Conservation (phyloP, 495 filamentous ascomycete genomes). For the Penicillium robsamsonii region DNA sequence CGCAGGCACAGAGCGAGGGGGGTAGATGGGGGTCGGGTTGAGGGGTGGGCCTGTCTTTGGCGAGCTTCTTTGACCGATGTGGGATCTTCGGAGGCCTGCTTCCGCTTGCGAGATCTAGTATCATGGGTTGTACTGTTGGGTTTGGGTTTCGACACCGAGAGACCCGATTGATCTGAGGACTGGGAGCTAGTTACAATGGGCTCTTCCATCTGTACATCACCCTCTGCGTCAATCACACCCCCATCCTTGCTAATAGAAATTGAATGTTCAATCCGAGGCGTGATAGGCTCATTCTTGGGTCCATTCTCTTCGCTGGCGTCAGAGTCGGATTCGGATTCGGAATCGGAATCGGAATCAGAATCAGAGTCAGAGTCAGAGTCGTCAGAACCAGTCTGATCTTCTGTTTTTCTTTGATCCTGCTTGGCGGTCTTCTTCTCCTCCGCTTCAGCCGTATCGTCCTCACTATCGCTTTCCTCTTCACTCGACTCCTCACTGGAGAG, state of each 20-base stretch:
- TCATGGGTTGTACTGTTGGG: not conserved
- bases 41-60: constrained; percentile 14
- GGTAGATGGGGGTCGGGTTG: not conserved
- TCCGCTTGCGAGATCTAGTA: constrained; percentile 27
- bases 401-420: not conserved
- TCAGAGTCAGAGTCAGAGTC: not conserved
- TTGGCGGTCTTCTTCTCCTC: not conserved
- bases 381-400: not conserved
- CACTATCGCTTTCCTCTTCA: constrained; percentile 4
- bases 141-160: not conserved
- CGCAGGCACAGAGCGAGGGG: not conserved
- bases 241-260: not conserved
- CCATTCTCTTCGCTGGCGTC: not conserved
- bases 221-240: not conserved
- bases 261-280: not conserved
- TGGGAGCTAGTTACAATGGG: not conserved
- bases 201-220: constrained; percentile 2
- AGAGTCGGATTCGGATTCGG: not conserved
- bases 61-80: constrained; percentile 31
- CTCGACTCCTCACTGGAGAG: constrained; percentile 4
- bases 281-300: not conserved
- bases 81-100: constrained; percentile 21
- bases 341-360: not conserved
- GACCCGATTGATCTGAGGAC: not conserved
- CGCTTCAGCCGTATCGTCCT: constrained; percentile 6